phyloP scores from a whole-genome alignment of 176 grass and related monocot species.

The Chrysopogon serrulatus region DNA sequence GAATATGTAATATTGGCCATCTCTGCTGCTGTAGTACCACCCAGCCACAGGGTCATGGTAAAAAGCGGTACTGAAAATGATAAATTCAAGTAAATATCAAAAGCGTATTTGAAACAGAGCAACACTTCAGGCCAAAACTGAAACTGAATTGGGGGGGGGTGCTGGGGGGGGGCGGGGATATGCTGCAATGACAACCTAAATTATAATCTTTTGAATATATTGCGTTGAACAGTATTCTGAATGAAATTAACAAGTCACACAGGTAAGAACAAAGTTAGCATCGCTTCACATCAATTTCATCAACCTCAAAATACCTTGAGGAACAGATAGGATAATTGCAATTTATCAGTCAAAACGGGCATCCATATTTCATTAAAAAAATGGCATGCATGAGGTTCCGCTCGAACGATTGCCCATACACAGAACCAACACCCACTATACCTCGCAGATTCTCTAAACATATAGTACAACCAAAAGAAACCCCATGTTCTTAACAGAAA shows the following conservation, averaged over 20 bases:
- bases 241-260: not conserved
- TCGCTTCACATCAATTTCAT: not conserved
- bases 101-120: not conserved
- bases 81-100: slow-evolving; percentile 16
- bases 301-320: not conserved
- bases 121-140: not conserved
- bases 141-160: too few species aligned
- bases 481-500: not conserved
- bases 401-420: too few species aligned
- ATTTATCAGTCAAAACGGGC: not conserved
- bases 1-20: slow-evolving; percentile 66
- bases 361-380: too few species aligned
- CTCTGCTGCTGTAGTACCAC: slow-evolving; percentile 79
- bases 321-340: not conserved
- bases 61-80: slow-evolving; percentile 76
- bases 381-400: not conserved
- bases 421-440: not conserved
- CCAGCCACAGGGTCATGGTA: slow-evolving; percentile 78
- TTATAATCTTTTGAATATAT: not conserved
- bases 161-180: too few species aligned
- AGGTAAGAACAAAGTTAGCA: not conserved
- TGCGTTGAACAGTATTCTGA: not conserved
- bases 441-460: not conserved
- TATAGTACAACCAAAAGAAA: not conserved
- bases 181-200: slow-evolving; percentile 5